These are phyloP conservation scores for Aspergillus carbonarius DNA, from an alignment of 2,329 filamentous ascomycete species.

Conservation along the genomic window DNA sequence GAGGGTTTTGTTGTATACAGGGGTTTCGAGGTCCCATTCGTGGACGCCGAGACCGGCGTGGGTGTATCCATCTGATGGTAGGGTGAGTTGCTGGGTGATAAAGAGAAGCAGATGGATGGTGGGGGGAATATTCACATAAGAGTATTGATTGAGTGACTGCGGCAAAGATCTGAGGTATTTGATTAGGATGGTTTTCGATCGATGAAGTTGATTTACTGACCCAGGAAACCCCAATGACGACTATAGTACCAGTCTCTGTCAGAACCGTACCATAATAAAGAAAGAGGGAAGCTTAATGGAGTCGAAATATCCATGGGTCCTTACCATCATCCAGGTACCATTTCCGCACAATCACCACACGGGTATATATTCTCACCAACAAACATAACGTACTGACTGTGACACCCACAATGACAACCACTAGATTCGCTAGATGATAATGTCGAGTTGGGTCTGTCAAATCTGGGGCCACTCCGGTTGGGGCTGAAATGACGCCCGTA, in stretches of 20 bases:
- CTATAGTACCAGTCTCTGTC: not conserved
- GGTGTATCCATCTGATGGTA: not conserved
- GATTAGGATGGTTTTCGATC: not conserved
- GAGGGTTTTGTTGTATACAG: not conserved
- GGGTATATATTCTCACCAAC: not conserved
- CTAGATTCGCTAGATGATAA: not conserved
- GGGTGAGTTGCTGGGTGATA: not conserved
- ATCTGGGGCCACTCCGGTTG: not conserved
- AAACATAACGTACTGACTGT: not conserved
- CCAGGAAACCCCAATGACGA: not conserved
- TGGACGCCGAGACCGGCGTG: not conserved
- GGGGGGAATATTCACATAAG: not conserved
- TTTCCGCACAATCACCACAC: not conserved
- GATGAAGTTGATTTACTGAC: not conserved
- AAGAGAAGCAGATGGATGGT: too few species aligned
- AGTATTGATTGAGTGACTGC: not conserved
- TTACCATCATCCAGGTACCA: slow-evolving; percentile 5
- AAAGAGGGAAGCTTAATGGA: too few species aligned
- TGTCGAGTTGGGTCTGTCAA: not conserved
- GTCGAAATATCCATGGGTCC: not conserved
- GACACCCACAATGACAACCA: not conserved
- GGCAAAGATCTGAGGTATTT: not conserved
- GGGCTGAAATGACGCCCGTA: not conserved
- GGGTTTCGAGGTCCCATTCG: not conserved
- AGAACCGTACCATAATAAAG: not conserved